Percentiles rank a stretch among this genome's conserved stretches.
These are phyloP conservation scores for Aspergillus affinis DNA, from an alignment of 495 filamentous ascomycete species.

Conservation along the genomic window DNA sequence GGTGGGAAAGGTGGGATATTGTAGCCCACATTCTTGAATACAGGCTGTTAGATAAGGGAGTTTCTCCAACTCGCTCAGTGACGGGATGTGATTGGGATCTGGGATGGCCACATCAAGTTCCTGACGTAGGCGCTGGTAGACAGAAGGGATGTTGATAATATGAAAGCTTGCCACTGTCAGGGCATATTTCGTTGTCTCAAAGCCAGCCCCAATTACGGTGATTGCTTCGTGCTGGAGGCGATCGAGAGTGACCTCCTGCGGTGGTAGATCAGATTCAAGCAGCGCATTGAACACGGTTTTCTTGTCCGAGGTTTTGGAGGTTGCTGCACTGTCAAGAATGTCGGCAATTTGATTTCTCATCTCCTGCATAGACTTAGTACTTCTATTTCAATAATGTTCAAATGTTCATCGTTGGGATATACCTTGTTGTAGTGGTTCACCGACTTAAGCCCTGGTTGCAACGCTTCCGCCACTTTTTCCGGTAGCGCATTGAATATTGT, in stretches of 20 bases:
- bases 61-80: constrained; percentile 28
- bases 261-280: constrained; percentile 26
- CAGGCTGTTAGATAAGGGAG: constrained; percentile 41
- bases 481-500: constrained; percentile 10
- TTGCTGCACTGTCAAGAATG: background rate
- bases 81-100: constrained; percentile 12
- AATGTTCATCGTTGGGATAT: background rate
- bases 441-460: constrained; percentile 15
- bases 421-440: constrained; percentile 12
- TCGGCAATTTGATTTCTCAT: constrained; percentile 12
- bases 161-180: constrained; percentile 22
- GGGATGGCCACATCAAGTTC: constrained; percentile 28
- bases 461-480: constrained; percentile 2
- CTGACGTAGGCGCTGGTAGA: constrained; percentile 21
- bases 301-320: background rate
- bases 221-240: constrained; percentile 40
- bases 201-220: constrained; percentile 38
- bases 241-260: constrained; percentile 27
- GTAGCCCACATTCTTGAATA: constrained; percentile 36
- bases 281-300: constrained; percentile 41
- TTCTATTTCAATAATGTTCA: no score
- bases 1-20: background rate
- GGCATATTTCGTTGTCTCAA: constrained; percentile 33
- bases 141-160: constrained; percentile 24
- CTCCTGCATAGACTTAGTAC: constrained; percentile 2